Conservation (phyloP, 129 eudicot genomes). For the Flaveria ramosissima region DNA sequence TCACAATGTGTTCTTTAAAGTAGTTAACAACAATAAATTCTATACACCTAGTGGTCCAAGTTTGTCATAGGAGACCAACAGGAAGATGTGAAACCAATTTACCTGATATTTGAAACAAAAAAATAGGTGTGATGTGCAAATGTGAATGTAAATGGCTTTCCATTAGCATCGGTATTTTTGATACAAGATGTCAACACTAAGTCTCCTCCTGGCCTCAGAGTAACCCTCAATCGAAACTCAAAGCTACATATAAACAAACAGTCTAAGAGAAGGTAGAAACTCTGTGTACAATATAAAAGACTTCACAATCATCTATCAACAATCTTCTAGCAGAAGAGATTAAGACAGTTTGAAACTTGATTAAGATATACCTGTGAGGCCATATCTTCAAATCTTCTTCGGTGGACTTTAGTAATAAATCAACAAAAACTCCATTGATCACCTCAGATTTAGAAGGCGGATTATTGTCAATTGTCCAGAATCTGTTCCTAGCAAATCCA, state of each 20-base stretch:
- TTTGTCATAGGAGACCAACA: not conserved
- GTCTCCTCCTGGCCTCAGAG: conserved; percentile 82
- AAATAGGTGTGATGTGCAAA: conserved; percentile 91
- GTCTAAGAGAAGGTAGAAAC: not conserved
- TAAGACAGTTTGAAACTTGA: not conserved
- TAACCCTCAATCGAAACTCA: conserved; percentile 83
- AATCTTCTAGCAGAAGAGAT: not conserved
- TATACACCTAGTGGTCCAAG: too few species aligned
- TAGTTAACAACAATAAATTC: too few species aligned
- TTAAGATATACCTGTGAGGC: conserved; percentile 67
- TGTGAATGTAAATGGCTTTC: conserved; percentile 74
- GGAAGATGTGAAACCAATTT: conserved; percentile 14
- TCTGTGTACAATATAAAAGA: not conserved
- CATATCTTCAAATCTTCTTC: conserved; percentile 82
- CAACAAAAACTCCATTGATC: conserved; percentile 53
- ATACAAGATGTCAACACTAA: conserved; percentile 79
- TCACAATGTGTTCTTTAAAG: too few species aligned
- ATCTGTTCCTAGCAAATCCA: conserved; percentile 90
- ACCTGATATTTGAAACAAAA: conserved; percentile 92
- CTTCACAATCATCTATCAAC: not conserved
- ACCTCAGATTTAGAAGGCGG: conserved; percentile 48
- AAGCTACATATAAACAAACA: conserved; percentile 42
- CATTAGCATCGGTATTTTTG: conserved; percentile 61
- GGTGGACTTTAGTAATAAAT: conserved; percentile 73
- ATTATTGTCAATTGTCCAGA: conserved; percentile 64